These are phyloP conservation scores for Pterocarpus santalinus DNA, from an alignment of 306 rosid species.

Conservation along the genomic window DNA sequence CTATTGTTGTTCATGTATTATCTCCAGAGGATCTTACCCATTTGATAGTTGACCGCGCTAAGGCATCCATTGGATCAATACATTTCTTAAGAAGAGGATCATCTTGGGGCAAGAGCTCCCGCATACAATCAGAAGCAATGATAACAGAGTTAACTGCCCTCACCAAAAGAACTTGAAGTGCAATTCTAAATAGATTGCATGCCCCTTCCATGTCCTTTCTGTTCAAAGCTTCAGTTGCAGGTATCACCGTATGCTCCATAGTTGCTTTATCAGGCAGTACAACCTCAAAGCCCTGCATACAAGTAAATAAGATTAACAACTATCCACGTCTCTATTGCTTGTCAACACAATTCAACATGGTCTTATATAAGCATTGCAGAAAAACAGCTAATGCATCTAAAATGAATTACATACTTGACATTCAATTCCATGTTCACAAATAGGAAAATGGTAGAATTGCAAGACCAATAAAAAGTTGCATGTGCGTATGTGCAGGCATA, in stretches of 20 bases:
- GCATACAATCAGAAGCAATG: conserved; percentile 76
- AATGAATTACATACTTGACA: not conserved
- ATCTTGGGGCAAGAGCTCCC: conserved; percentile 66
- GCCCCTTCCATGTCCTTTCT: conserved; percentile 87
- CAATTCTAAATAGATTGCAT: conserved; percentile 72
- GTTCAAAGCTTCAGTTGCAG: conserved; percentile 75
- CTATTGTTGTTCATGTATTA: conserved; percentile 39
- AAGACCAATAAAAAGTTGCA: no score
- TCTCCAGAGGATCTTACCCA: conserved; percentile 50
- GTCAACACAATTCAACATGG: conserved; percentile 27
- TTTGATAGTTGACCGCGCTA: conserved; percentile 58
- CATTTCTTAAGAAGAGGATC: conserved; percentile 64
- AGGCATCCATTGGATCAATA: conserved; percentile 55
- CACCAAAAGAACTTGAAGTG: conserved; percentile 80
- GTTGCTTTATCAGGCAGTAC: conserved; percentile 77
- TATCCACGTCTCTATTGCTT: conserved; percentile 12
- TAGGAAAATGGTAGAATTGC: not conserved
- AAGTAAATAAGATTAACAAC: conserved; percentile 32
- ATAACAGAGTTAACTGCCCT: conserved; percentile 72
- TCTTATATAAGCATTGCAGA: conserved; percentile 12
- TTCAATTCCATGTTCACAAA: conserved; percentile 28
- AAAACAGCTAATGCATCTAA: conserved; percentile 8
- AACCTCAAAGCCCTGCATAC: conserved; percentile 80
- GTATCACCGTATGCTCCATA: conserved; percentile 76
- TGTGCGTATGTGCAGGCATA: no score